These are phyloP conservation scores for slime mould (Dictyostelium discoideum) DNA, from an alignment of 78 protist species.

Conservation along the genomic window DNA sequence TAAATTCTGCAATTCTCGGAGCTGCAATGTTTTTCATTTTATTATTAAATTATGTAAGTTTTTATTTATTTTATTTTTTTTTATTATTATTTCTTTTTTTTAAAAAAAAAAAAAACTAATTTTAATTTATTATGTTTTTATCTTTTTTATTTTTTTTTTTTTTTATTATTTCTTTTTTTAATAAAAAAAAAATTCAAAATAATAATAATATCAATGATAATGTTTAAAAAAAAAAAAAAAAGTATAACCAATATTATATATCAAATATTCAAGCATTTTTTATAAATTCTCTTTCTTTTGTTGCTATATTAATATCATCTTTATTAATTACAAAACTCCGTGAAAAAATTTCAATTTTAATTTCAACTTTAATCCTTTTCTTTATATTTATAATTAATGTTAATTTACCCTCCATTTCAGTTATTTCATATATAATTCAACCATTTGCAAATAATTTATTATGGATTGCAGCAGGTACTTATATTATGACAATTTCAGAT, in stretches of 20 bases:
- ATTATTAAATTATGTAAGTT: not conserved
- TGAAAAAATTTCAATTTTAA: not conserved
- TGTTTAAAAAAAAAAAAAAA: not conserved
- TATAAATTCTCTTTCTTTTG: not conserved
- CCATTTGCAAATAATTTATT: not conserved
- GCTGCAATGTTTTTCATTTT: not conserved
- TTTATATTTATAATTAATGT: not conserved
- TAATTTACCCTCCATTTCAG: not conserved
- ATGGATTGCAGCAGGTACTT: not conserved
- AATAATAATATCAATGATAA: no score
- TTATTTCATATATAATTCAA: not conserved
- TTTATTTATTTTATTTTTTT: not conserved
- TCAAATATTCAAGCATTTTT: not conserved
- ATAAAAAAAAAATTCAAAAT: no score
- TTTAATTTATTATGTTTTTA: not conserved
- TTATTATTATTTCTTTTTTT: not conserved
- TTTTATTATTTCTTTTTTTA: not conserved
- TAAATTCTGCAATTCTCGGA: not conserved
- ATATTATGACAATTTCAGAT: not conserved
- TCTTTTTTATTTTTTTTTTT: not conserved
- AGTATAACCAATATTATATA: not conserved
- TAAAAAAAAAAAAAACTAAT: no score
- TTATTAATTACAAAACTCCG: not conserved
- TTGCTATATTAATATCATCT: not conserved
- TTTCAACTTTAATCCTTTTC: not conserved